A percentile compares a stretch with the other conserved stretches of the same genome.
phyloP scores from a whole-genome alignment of 257 asterid species.

The Solanum megistacrolobum region DNA sequence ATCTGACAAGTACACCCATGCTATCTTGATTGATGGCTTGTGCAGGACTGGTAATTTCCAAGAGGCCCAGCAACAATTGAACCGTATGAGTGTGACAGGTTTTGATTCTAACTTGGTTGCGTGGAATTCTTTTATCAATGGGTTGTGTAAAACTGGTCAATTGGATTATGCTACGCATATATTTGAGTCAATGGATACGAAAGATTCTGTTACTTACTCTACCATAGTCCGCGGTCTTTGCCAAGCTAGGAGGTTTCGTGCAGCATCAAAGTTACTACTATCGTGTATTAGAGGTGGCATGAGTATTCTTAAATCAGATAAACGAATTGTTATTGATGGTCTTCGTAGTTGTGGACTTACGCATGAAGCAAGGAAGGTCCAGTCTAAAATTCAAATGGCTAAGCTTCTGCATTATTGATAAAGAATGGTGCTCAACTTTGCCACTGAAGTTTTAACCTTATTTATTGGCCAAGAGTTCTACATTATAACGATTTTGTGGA shows the following conservation, averaged over 20 bases:
- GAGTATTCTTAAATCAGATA: neutral
- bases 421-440: neutral
- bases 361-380: neutral
- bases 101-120: neutral
- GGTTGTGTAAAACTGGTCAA: constrained; percentile 1
- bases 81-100: neutral
- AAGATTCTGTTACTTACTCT: neutral
- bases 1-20: neutral
- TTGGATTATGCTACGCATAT: neutral
- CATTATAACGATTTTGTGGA: neutral
- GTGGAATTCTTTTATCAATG: neutral
- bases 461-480: neutral
- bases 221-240: neutral
- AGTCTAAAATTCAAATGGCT: neutral
- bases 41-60: neutral
- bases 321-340: neutral
- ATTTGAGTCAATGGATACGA: neutral
- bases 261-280: neutral
- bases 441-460: neutral
- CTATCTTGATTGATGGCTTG: neutral
- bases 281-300: neutral
- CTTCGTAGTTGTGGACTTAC: neutral
- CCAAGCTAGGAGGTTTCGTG: neutral
- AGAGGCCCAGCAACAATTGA: neutral
- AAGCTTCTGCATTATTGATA: neutral